Percentiles rank a stretch among this genome's conserved stretches.
phyloP scores from a whole-genome alignment of 1,284 basidiomycete genomes.

The Moesziomyces parantarcticus region DNA sequence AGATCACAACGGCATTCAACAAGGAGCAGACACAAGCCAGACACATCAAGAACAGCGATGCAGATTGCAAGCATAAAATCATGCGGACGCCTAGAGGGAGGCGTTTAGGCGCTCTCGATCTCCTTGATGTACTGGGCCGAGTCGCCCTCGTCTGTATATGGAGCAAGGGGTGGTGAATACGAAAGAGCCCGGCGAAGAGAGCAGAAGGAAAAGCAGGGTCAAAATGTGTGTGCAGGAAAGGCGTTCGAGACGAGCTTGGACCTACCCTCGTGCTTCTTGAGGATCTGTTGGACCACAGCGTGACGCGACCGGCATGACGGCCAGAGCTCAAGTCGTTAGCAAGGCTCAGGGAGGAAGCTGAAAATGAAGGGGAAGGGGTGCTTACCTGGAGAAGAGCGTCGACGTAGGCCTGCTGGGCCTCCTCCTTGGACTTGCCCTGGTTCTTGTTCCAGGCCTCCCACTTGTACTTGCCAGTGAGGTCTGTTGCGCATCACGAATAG shows the following conservation, averaged over 20 bases:
- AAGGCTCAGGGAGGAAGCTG: neutral
- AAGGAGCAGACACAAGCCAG: too few species aligned
- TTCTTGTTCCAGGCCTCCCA: constrained; percentile 66
- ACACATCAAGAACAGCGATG: too few species aligned
- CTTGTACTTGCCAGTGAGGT: constrained; percentile 65
- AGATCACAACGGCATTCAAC: too few species aligned
- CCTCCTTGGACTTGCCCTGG: constrained; percentile 58
- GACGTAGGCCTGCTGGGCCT: constrained; percentile 62
- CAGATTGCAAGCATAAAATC: too few species aligned
- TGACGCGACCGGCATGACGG: neutral
- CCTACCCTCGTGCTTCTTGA: constrained; percentile 59
- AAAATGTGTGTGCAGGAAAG: neutral
- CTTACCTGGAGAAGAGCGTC: constrained; percentile 52
- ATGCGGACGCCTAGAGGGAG: neutral
- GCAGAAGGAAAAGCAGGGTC: neutral
- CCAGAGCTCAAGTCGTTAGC: neutral
- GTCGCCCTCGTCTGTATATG: constrained; percentile 46
- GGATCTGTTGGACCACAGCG: constrained; percentile 27
- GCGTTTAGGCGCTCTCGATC: constrained; percentile 51
- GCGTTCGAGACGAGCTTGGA: neutral
- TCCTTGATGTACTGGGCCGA: constrained; percentile 54
- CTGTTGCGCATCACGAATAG: constrained; percentile 10
- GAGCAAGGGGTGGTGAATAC: neutral
- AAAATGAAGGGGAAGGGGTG: constrained; percentile 1
- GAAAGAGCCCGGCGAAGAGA: neutral